These are phyloP conservation scores for Eutrema japonicum DNA, from an alignment of 345 rosid species.

Conservation along the genomic window DNA sequence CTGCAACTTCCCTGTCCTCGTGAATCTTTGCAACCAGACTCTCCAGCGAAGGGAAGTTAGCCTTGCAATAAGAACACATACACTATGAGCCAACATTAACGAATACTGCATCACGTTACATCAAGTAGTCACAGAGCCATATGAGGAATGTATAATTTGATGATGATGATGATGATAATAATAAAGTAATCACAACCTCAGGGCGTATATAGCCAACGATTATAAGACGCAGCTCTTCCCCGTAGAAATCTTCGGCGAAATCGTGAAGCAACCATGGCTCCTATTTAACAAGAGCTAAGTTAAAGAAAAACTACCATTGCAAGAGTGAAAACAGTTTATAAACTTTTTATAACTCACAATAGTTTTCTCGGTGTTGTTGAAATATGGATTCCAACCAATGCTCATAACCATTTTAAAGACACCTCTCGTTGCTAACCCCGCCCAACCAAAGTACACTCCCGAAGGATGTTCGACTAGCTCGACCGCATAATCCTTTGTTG, in stretches of 20 bases:
- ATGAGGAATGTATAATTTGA: background rate
- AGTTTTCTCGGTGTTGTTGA: slow-evolving; percentile 82
- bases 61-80: slow-evolving; percentile 46
- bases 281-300: slow-evolving; percentile 42
- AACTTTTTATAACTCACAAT: slow-evolving; percentile 58
- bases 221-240: slow-evolving; percentile 76
- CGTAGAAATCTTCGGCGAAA: slow-evolving; percentile 84
- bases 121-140: too few relatives aligned
- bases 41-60: slow-evolving; percentile 76
- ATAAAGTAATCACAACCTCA: slow-evolving; percentile 54
- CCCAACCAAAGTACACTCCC: slow-evolving; percentile 98
- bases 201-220: slow-evolving; percentile 90
- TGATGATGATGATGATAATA: background rate
- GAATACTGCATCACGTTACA: background rate
- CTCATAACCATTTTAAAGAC: slow-evolving; percentile 93
- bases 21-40: slow-evolving; percentile 73
- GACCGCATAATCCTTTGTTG: slow-evolving; percentile 63
- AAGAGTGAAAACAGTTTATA: background rate
- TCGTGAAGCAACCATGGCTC: slow-evolving; percentile 97
- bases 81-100: background rate
- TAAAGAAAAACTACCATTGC: background rate
- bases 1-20: slow-evolving; percentile 69
- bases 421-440: slow-evolving; percentile 66
- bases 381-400: slow-evolving; percentile 94
- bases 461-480: slow-evolving; percentile 73